Evolutionary conservation across 345 rosid species (phyloP).

Genomic region (Erysimum cheiranthoides): DNA sequence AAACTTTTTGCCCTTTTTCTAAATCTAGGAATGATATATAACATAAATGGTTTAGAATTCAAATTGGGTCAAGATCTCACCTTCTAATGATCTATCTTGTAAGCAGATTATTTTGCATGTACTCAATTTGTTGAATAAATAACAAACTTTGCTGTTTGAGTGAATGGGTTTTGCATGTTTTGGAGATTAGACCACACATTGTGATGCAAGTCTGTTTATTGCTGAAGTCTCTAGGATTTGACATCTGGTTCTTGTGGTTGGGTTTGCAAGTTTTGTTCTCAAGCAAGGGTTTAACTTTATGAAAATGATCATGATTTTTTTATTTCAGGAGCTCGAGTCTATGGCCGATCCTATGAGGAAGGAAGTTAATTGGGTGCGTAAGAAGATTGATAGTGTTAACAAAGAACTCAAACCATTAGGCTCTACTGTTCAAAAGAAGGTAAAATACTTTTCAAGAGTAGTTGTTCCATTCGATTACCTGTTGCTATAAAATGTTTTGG

Average conservation of each 20-base stretch:
- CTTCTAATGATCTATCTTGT: not conserved
- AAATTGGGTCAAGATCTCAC: slow-evolving; percentile 9
- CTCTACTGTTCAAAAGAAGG: slow-evolving; percentile 88
- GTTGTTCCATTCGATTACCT: slow-evolving; percentile 5
- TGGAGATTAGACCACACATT: not conserved
- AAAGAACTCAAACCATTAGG: slow-evolving; percentile 94
- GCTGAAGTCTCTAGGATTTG: not conserved
- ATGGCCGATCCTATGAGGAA: slow-evolving; percentile 97
- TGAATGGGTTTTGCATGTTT: slow-evolving; percentile 7
- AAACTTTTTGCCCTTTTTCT: not conserved
- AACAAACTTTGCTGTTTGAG: not conserved
- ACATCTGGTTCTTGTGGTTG: slow-evolving; percentile 8
- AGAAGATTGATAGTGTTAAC: slow-evolving; percentile 88
- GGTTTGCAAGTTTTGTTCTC: slow-evolving; percentile 3
- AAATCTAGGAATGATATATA: not conserved
- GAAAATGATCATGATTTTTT: slow-evolving; percentile 3
- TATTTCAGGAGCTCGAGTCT: slow-evolving; percentile 80
- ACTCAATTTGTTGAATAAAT: not conserved
- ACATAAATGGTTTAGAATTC: not conserved
- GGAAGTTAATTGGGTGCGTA: slow-evolving; percentile 77
- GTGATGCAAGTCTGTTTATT: not conserved
- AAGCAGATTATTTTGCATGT: slow-evolving; percentile 32
- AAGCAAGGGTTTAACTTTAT: not conserved
- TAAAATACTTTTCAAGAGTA: slow-evolving; percentile 33
- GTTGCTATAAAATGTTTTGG: not conserved